These are phyloP conservation scores for Elaeagnus macrophylla DNA, from an alignment of 306 rosid genomes.

Conservation along the genomic window DNA sequence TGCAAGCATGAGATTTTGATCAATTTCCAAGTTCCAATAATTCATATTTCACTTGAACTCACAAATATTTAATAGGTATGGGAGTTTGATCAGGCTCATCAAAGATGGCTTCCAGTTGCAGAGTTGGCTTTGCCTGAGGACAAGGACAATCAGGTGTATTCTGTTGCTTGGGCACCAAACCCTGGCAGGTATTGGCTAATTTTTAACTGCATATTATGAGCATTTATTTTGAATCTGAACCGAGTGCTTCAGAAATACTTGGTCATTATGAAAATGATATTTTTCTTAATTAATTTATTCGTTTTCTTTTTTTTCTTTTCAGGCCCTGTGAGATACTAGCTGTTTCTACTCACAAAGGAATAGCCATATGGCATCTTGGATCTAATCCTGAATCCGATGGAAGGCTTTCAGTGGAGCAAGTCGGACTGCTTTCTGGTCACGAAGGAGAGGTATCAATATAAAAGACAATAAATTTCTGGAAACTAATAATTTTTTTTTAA, in stretches of 20 bases:
- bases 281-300: conserved; percentile 6
- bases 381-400: conserved; percentile 59
- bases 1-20: too few relatives aligned
- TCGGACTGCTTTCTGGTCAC: conserved; percentile 62
- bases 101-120: conserved; percentile 97
- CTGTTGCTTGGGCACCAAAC: conserved; percentile 89
- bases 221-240: not conserved
- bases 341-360: conserved; percentile 63
- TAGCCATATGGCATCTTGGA: conserved; percentile 83
- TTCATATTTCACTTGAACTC: not conserved
- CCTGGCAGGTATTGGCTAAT: conserved; percentile 64
- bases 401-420: conserved; percentile 64
- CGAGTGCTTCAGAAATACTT: not conserved
- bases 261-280: conserved; percentile 1
- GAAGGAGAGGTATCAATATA: conserved; percentile 51
- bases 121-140: conserved; percentile 63
- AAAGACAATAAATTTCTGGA: not conserved
- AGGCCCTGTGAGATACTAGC: conserved; percentile 80
- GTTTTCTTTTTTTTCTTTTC: conserved; percentile 18
- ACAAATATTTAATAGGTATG: conserved; percentile 42
- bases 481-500: too few relatives aligned
- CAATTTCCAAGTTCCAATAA: not conserved
- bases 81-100: conserved; percentile 96
- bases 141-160: conserved; percentile 58
- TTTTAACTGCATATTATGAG: not conserved